Conservation (phyloP, 768 basidiomycete genomes). For the Boletus subparvulus region DNA sequence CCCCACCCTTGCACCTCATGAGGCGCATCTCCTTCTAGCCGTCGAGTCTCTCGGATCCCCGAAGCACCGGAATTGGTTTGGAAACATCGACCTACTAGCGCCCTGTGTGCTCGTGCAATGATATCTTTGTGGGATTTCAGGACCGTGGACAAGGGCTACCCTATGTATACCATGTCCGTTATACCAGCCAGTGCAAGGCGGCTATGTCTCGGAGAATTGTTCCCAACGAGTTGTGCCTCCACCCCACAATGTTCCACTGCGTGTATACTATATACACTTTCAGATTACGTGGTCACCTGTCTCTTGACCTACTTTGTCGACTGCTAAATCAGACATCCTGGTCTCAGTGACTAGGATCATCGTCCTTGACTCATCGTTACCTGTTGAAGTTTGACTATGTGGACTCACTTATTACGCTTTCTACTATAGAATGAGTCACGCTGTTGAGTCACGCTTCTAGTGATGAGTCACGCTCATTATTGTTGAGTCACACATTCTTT, state of each 20-base stretch:
- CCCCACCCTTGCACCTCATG: too few species aligned
- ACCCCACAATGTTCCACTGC: not conserved
- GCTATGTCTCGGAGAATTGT: not conserved
- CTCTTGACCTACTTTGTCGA: not conserved
- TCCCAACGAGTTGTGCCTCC: not conserved
- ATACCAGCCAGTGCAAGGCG: not conserved
- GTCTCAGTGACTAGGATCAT: not conserved
- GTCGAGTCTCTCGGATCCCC: not conserved
- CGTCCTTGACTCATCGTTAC: not conserved
- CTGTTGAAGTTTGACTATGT: too few species aligned
- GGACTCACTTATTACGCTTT: too few species aligned
- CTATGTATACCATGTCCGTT: too few species aligned
- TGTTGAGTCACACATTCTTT: too few species aligned
- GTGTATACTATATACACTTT: not conserved
- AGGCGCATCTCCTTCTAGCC: not conserved
- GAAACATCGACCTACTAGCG: not conserved
- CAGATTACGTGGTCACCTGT: too few species aligned
- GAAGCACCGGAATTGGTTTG: not conserved
- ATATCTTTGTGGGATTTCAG: not conserved
- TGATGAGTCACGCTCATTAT: too few species aligned
- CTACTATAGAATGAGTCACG: too few species aligned
- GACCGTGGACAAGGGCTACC: too few species aligned
- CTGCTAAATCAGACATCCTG: too few species aligned
- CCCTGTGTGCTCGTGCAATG: too few species aligned
- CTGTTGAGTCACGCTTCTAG: too few species aligned